Percentiles rank a stretch among this genome's conserved stretches.
Evolutionary conservation across 2,329 filamentous ascomycete genomes (phyloP).

Genomic region (Botrytis medusae): DNA sequence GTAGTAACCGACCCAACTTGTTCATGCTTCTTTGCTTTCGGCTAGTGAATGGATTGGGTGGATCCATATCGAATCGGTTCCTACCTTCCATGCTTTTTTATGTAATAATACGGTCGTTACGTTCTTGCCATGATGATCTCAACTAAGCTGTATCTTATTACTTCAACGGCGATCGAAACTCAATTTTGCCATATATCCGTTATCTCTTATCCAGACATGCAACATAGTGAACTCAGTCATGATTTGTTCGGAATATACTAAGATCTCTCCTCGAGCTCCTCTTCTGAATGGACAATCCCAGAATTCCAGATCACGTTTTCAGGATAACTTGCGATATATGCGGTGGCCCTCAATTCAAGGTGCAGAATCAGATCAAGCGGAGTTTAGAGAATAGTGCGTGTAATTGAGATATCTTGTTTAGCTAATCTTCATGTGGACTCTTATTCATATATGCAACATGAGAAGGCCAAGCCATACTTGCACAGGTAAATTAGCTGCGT

Average conservation of each 20-base stretch:
- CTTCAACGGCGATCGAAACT: background rate
- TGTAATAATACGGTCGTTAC: background rate
- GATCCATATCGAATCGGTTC: background rate
- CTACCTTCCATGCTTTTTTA: background rate
- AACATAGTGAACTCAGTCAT: background rate
- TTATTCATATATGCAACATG: background rate
- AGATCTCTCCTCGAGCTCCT: background rate
- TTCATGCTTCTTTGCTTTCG: background rate
- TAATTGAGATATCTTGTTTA: background rate
- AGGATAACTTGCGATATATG: background rate
- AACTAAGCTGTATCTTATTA: background rate
- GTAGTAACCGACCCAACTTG: background rate
- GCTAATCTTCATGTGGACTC: background rate
- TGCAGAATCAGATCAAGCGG: background rate
- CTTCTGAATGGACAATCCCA: background rate
- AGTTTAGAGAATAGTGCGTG: background rate
- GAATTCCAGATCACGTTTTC: background rate
- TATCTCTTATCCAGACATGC: background rate
- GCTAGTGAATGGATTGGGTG: background rate
- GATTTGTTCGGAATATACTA: background rate
- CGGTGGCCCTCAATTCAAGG: background rate
- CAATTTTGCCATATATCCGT: background rate
- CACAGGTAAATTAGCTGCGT: too few relatives aligned
- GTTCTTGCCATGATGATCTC: background rate
- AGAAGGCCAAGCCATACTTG: background rate